Conservation (phyloP, 2,329 filamentous ascomycete genomes). For the Cytospora schulzeri region DNA sequence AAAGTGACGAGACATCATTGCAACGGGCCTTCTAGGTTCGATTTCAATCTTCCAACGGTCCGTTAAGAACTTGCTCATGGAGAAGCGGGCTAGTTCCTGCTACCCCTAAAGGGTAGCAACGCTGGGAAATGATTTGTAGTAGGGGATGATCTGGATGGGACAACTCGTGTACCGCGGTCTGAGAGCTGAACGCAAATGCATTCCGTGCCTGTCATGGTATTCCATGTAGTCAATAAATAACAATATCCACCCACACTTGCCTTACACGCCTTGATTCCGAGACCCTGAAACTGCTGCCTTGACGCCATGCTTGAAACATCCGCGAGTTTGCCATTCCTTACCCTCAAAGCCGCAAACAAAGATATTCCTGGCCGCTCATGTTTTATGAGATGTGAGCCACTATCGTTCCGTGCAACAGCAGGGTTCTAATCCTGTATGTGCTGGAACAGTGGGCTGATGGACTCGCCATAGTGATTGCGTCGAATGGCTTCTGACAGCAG, state of each 20-base stretch:
- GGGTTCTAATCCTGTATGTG: conserved; percentile 58
- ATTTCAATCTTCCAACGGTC: conserved; percentile 73
- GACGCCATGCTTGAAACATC: conserved; percentile 26
- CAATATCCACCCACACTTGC: conserved; percentile 15
- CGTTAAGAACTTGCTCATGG: conserved; percentile 74
- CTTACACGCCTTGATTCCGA: conserved; percentile 12
- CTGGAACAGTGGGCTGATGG: conserved; percentile 70
- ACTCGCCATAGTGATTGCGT: conserved; percentile 94
- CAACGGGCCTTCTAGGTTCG: conserved; percentile 44
- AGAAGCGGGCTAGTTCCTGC: conserved; percentile 66
- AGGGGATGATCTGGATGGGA: conserved; percentile 10
- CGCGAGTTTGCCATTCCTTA: conserved; percentile 11
- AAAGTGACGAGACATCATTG: conserved; percentile 36
- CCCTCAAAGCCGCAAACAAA: conserved; percentile 10
- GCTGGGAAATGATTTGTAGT: conserved; percentile 50
- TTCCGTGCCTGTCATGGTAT: conserved; percentile 24
- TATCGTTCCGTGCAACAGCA: not conserved
- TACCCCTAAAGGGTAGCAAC: conserved; percentile 71
- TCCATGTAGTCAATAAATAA: conserved; percentile 21
- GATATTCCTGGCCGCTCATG: conserved; percentile 2
- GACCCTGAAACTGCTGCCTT: conserved; percentile 21
- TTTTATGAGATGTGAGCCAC: not conserved
- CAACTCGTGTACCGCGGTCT: conserved; percentile 17
- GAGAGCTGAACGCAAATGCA: conserved; percentile 14
- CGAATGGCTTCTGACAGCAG: conserved; percentile 90